Percentiles rank a stretch among this genome's conserved stretches.
phyloP scores from a whole-genome alignment of 2,329 filamentous ascomycete genomes.

The Penicillium verrucosum region DNA sequence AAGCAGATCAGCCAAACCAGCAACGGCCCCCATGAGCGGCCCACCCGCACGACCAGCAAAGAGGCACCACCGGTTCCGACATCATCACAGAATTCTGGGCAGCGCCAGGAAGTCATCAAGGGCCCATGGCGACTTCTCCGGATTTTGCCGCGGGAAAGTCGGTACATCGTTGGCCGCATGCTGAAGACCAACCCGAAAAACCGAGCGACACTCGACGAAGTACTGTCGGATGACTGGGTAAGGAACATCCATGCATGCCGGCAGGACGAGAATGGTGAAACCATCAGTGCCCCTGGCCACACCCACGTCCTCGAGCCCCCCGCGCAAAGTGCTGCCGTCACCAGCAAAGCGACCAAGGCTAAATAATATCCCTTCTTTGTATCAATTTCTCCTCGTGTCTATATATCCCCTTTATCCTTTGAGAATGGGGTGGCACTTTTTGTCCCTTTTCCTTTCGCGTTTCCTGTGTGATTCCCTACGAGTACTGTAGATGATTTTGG shows the following conservation, averaged over 20 bases:
- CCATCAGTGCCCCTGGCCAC: conserved; percentile 73
- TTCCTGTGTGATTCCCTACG: conserved; percentile 6
- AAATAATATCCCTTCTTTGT: conserved; percentile 27
- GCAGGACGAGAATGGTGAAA: conserved; percentile 68
- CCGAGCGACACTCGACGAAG: conserved; percentile 79
- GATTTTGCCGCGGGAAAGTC: conserved; percentile 80
- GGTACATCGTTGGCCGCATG: conserved; percentile 89
- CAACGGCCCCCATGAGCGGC: conserved; percentile 21
- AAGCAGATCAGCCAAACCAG: conserved; percentile 26
- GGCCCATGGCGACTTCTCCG: conserved; percentile 89
- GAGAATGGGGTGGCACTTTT: not conserved
- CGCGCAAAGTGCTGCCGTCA: conserved; percentile 33
- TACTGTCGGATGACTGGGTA: conserved; percentile 89
- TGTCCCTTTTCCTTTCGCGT: conserved; percentile 1
- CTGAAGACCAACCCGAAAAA: conserved; percentile 81
- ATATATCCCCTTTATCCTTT: conserved; percentile 15
- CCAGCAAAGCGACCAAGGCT: conserved; percentile 34
- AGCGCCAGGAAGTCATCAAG: conserved; percentile 71
- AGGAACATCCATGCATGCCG: conserved; percentile 77
- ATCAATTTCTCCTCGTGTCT: conserved; percentile 17
- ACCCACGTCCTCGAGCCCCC: conserved; percentile 77
- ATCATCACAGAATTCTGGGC: conserved; percentile 27
- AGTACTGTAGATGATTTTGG: conserved; percentile 9
- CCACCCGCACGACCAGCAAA: conserved; percentile 39
- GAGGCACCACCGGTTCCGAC: conserved; percentile 36